Evolutionary conservation across 805 yeast genomes (phyloP).

Genomic region (Candida schatavii): DNA sequence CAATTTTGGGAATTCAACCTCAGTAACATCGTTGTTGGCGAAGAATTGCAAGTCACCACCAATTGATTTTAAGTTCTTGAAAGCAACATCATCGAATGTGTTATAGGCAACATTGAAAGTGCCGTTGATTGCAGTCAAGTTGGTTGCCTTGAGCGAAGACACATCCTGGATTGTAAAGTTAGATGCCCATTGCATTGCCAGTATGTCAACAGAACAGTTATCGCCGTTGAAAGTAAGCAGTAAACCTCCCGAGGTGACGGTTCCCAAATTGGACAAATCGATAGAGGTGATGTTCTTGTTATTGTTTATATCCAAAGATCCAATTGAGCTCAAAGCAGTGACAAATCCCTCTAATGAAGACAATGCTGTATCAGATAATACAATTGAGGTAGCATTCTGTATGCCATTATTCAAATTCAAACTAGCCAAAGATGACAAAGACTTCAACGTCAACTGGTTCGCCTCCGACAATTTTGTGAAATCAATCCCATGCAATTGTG

Average conservation of each 20-base stretch:
- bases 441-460: constrained; percentile 31
- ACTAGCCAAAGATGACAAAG: constrained; percentile 40
- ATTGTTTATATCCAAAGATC: constrained; percentile 38
- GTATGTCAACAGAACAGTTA: constrained; percentile 29
- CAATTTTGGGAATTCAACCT: constrained; percentile 26
- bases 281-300: constrained; percentile 40
- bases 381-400: constrained; percentile 29
- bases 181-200: constrained; percentile 38
- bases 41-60: constrained; percentile 41
- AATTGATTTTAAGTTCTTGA: constrained; percentile 29
- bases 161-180: constrained; percentile 45
- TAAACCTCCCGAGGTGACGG: constrained; percentile 30
- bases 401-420: constrained; percentile 37
- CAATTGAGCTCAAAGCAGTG: constrained; percentile 29
- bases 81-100: constrained; percentile 29
- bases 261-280: constrained; percentile 29
- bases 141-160: constrained; percentile 24
- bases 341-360: constrained; percentile 30
- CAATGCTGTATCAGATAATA: constrained; percentile 42
- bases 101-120: constrained; percentile 39
- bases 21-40: constrained; percentile 41
- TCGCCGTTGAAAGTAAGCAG: constrained; percentile 42
- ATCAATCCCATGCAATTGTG: constrained; percentile 38
- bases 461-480: constrained; percentile 29
- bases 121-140: constrained; percentile 40